Percentiles rank a stretch among this genome's conserved stretches.
These are phyloP conservation scores for Nitzschia putrida DNA, from an alignment of 108 stramenopile genomes.

Conservation along the genomic window DNA sequence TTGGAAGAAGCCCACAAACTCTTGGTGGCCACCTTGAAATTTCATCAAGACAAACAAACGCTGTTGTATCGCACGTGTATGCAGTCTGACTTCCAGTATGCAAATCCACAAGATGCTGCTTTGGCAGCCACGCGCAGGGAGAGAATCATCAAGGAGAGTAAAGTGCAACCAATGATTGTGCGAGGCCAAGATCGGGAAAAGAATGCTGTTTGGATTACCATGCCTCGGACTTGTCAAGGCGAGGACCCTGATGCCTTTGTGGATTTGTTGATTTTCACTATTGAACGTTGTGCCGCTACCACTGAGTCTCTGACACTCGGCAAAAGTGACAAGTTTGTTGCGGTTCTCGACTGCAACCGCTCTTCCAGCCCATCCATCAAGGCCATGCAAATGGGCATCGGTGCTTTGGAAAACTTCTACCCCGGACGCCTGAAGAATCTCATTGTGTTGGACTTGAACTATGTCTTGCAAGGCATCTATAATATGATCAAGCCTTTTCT, in stretches of 20 bases:
- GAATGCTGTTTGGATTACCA: constrained; percentile 29
- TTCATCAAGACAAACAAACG: constrained; percentile 23
- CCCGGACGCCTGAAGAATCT: constrained; percentile 41
- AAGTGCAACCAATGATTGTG: constrained; percentile 29
- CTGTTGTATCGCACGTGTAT: constrained; percentile 23
- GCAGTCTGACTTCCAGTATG: constrained; percentile 20
- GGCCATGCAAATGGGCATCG: constrained; percentile 24
- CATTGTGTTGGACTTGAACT: constrained; percentile 40
- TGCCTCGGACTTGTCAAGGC: constrained; percentile 17
- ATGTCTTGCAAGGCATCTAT: constrained; percentile 30
- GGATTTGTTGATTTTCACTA: constrained; percentile 26
- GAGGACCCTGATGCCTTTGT: constrained; percentile 32
- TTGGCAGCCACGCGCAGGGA: constrained; percentile 10
- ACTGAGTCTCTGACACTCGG: constrained; percentile 33
- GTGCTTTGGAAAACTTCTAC: constrained; percentile 33
- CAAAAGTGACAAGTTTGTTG: constrained; percentile 30
- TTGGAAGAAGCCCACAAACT: constrained; percentile 17
- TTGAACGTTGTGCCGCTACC: constrained; percentile 39
- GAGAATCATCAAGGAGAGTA: constrained; percentile 31
- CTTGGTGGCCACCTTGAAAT: constrained; percentile 15
- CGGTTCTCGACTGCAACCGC: constrained; percentile 27
- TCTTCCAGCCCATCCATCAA: constrained; percentile 24
- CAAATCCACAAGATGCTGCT: constrained; percentile 5
- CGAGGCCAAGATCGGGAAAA: constrained; percentile 39
- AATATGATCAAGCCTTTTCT: constrained; percentile 34